Conservation (phyloP, 148 eudicot genomes). For the Spergularia bocconei region DNA sequence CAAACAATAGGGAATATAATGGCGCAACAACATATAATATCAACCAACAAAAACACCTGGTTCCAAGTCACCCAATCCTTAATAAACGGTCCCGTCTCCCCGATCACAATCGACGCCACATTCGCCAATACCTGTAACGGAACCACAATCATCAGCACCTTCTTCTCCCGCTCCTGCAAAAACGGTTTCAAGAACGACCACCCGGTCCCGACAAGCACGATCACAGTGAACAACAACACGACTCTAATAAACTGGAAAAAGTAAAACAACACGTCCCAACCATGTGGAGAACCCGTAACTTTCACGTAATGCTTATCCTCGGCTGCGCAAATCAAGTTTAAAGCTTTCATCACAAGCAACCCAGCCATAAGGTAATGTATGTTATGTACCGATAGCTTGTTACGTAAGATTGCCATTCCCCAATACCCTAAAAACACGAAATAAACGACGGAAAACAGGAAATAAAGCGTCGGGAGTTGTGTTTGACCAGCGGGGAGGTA, state of each 20-base stretch:
- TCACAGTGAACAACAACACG: slow-evolving; percentile 83
- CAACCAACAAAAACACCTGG: slow-evolving; percentile 88
- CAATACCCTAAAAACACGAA: slow-evolving; percentile 57
- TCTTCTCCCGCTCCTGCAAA: slow-evolving; percentile 94
- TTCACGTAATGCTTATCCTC: slow-evolving; percentile 96
- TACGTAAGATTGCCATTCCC: slow-evolving; percentile 36
- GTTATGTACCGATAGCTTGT: slow-evolving; percentile 55
- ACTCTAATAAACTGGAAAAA: slow-evolving; percentile 81
- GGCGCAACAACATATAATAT: slow-evolving; percentile 84
- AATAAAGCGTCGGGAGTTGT: slow-evolving; percentile 60
- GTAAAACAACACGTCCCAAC: slow-evolving; percentile 92
- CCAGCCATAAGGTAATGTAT: slow-evolving; percentile 72
- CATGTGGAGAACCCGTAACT: slow-evolving; percentile 88
- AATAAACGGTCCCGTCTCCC: slow-evolving; percentile 94
- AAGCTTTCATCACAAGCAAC: slow-evolving; percentile 69
- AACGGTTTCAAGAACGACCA: slow-evolving; percentile 97
- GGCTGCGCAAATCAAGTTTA: slow-evolving; percentile 82
- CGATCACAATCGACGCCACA: slow-evolving; percentile 85
- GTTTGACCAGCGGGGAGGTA: slow-evolving; percentile 72
- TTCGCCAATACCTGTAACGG: slow-evolving; percentile 93
- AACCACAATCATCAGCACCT: slow-evolving; percentile 92
- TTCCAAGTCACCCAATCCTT: slow-evolving; percentile 99
- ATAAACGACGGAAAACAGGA: slow-evolving; percentile 44
- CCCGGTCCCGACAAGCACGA: slow-evolving; percentile 85
- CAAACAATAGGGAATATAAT: slow-evolving; percentile 90